Base-by-base conservation (phyloP, 208 protist genomes). In the Leptomonas pyrrhocoris region DNA sequence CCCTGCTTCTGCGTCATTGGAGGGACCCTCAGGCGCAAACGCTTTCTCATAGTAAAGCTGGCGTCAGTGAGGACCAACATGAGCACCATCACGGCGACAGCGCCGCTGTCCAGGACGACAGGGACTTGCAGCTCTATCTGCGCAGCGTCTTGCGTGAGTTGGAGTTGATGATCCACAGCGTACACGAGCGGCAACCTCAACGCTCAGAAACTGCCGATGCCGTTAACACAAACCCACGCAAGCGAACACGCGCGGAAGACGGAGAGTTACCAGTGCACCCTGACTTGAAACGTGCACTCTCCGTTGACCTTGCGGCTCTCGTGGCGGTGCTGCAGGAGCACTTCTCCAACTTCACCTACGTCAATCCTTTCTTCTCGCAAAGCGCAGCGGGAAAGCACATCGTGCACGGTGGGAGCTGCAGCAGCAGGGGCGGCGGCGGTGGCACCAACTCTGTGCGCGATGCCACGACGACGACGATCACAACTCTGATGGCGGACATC, bases 241-340 rank as follows among this genome's bases (percentile, higher is more conserved):
- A 40, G 34, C 55, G 21, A 19, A 2, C 50, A 59, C 28, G 34
- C 49, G 38, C 31, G 53, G 42, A 23, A n/a, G 56, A 31, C 2
- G 42, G 19, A 25, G 23, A 1, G 56, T 45, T 23, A 50, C 42
- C 12, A n/a, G n/a, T n/a, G n/a, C n/a, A n/a, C n/a, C n/a, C n/a
- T n/a, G n/a, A n/a, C n/a, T n/a, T n/a, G n/a, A n/a, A n/a, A n/a
- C n/a, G n/a, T 36, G 67, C 30, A 6, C 23, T 13, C n/a, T 43
- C 55, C 2, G 48, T 84, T 6, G 65, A 80, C 31, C 70, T 88
- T 8, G 61, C 69, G 13, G 58, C 75, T 8, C 40, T 88, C 23
- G 73, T 60, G 50, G 76, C 83, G 25, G 68, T 81, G 48, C 60
- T 88, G 43, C 65, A 73, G 43, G 74, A 79, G 54, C 68, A 60